Percentiles rank a stretch among this genome's conserved stretches.
Evolutionary conservation across 2,329 filamentous ascomycete species (phyloP).

Genomic region (Pseudopithomyces chartarum): DNA sequence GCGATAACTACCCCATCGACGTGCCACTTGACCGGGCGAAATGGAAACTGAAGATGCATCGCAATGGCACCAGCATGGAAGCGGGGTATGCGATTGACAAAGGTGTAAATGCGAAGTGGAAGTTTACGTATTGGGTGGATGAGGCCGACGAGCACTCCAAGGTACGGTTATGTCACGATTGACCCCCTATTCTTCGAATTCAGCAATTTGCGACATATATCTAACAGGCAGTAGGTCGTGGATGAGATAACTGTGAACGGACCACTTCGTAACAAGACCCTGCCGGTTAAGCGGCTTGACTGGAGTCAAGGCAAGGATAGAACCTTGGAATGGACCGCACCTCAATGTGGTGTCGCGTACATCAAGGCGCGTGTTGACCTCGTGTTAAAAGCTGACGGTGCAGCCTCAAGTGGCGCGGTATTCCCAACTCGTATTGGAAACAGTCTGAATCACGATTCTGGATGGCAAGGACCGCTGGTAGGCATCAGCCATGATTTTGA

Average conservation of each 20-base stretch:
- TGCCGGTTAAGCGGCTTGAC: background rate
- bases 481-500: background rate
- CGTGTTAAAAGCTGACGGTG: background rate
- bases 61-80: background rate
- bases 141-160: background rate
- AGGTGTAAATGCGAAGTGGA: background rate
- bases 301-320: background rate
- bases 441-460: background rate
- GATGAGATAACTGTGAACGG: background rate
- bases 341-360: background rate
- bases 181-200: background rate
- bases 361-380: background rate
- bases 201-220: background rate
- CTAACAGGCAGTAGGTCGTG: background rate
- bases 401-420: background rate
- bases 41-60: conserved; percentile 3
- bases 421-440: background rate
- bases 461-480: background rate
- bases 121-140: background rate
- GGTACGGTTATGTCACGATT: background rate
- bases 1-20: background rate
- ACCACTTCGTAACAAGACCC: background rate
- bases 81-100: background rate
- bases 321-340: background rate
- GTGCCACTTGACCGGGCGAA: background rate